A percentile compares a stretch with the other conserved stretches of the same genome.
Conservation (phyloP, 1,284 basidiomycete genomes). For the Apiotrichum porosum region DNA sequence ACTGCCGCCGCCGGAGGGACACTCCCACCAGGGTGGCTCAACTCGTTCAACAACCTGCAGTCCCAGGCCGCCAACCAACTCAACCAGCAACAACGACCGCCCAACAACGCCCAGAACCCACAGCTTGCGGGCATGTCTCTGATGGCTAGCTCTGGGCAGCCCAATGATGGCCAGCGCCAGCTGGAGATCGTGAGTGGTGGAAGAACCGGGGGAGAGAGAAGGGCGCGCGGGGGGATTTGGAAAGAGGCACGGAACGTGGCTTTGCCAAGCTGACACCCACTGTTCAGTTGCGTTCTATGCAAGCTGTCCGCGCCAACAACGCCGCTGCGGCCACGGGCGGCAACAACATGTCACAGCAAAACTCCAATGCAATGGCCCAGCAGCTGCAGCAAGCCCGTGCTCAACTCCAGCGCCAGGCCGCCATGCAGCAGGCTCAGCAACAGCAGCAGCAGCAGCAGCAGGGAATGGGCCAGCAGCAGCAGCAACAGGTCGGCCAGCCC, state of each 20-base stretch:
- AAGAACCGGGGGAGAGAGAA: too few species aligned
- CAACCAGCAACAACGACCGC: conserved; percentile 6
- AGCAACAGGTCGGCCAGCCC: conserved; percentile 2
- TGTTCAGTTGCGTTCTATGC: conserved; percentile 13
- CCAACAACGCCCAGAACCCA: background rate
- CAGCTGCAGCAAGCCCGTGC: conserved; percentile 5
- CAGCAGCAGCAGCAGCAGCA: conserved; percentile 8
- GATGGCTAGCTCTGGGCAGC: background rate
- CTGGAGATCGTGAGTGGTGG: conserved; percentile 13
- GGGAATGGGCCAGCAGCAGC: conserved; percentile 2
- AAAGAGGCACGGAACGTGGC: too few species aligned
- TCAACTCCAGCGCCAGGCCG: background rate
- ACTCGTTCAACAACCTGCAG: conserved; percentile 15
- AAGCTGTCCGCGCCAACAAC: conserved; percentile 7
- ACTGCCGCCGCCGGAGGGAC: conserved; percentile 2
- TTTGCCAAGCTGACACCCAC: background rate
- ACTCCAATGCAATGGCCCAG: conserved; percentile 6
- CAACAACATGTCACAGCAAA: conserved; percentile 3
- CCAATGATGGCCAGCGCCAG: conserved; percentile 10
- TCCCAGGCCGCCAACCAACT: conserved; percentile 10
- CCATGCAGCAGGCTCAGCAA: conserved; percentile 3
- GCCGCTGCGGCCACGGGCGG: conserved; percentile 1
- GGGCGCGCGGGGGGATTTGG: too few species aligned
- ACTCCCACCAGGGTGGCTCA: conserved; percentile 14
- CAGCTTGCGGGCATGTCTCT: too few species aligned